These are phyloP conservation scores for Datura wrightii DNA, from an alignment of 257 asterid genomes.

Conservation along the genomic window DNA sequence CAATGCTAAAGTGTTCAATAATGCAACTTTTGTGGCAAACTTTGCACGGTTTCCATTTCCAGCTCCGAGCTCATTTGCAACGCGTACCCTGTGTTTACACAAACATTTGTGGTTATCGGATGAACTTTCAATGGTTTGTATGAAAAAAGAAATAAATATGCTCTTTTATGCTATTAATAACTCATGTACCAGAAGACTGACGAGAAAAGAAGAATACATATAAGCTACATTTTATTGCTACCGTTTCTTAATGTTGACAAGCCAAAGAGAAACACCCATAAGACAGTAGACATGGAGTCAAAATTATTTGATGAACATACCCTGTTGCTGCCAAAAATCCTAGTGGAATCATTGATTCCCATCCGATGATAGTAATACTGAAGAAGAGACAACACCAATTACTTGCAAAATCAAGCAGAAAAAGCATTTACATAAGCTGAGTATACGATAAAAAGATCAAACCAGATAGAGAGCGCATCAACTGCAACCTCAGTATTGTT, in stretches of 20 bases:
- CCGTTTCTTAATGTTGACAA: not conserved
- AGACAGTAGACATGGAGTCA: not conserved
- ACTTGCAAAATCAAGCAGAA: slow-evolving; percentile 10
- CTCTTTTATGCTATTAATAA: not conserved
- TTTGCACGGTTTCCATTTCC: slow-evolving; percentile 54
- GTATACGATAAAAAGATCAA: slow-evolving; percentile 28
- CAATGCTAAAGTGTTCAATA: slow-evolving; percentile 49
- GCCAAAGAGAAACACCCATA: not conserved
- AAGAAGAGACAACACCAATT: slow-evolving; percentile 22
- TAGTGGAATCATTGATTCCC: slow-evolving; percentile 71
- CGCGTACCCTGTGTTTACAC: slow-evolving; percentile 54
- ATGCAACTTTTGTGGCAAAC: slow-evolving; percentile 54
- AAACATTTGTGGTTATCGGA: not conserved
- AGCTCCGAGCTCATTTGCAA: slow-evolving; percentile 72
- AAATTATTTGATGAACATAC: slow-evolving; percentile 39
- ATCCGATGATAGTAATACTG: slow-evolving; percentile 61
- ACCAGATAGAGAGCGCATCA: slow-evolving; percentile 73
- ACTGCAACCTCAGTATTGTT: slow-evolving; percentile 60
- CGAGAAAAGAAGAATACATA: not conserved
- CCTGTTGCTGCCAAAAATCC: slow-evolving; percentile 77
- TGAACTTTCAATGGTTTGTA: not conserved
- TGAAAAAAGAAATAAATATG: not conserved
- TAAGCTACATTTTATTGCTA: not conserved
- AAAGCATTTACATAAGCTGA: not conserved
- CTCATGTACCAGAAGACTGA: not conserved